phyloP scores from a whole-genome alignment of 495 filamentous ascomycete species.

The Penicillium bovifimosum region DNA sequence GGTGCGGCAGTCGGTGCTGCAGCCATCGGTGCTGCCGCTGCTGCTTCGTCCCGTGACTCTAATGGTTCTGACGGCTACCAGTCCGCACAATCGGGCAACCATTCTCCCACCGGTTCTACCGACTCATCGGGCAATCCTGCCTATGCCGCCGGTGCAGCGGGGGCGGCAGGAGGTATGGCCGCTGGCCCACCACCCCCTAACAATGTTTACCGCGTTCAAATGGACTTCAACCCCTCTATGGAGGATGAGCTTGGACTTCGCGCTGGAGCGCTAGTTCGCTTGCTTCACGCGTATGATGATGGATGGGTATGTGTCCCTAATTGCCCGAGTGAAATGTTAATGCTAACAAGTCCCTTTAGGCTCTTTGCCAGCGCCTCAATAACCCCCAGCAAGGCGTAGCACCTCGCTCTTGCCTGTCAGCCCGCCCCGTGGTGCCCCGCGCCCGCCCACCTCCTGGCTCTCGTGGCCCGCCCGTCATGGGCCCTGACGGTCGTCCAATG shows the following conservation, averaged over 20 bases:
- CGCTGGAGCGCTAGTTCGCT: constrained; percentile 73
- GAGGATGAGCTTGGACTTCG: constrained; percentile 81
- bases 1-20: constrained; percentile 38
- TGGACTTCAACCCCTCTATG: constrained; percentile 91
- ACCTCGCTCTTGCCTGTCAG: constrained; percentile 88
- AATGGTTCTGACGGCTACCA: constrained; percentile 28
- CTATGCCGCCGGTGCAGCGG: constrained; percentile 23
- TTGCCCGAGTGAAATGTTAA: not conserved
- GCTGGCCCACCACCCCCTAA: constrained; percentile 33
- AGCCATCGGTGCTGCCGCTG: constrained; percentile 31
- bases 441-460: constrained; percentile 48
- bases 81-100: constrained; percentile 20
- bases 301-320: constrained; percentile 70
- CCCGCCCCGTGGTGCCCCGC: constrained; percentile 86
- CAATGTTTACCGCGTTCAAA: constrained; percentile 82
- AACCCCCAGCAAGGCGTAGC: constrained; percentile 87
- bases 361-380: constrained; percentile 87
- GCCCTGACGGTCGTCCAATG: constrained; percentile 46
- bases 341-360: constrained; percentile 49
- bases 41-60: constrained; percentile 26
- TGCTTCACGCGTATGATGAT: constrained; percentile 96
- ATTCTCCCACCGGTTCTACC: constrained; percentile 2
- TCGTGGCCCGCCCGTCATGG: constrained; percentile 46
- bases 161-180: constrained; percentile 4
- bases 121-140: constrained; percentile 12